Evolutionary conservation across 2,329 filamentous ascomycete species (phyloP).

Genomic region (Hypoxylon sp.): DNA sequence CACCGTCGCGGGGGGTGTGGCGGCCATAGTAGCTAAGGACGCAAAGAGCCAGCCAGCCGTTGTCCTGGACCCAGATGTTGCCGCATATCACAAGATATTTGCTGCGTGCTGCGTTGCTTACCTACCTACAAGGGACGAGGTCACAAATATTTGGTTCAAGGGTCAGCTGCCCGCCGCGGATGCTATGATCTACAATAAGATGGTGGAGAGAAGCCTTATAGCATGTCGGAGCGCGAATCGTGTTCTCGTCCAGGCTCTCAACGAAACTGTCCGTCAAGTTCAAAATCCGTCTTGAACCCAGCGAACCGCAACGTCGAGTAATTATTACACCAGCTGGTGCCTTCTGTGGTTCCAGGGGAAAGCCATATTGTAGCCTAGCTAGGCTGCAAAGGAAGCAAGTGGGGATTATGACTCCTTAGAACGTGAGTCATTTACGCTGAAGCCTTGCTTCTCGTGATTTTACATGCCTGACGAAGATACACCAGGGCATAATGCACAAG

Average conservation of each 20-base stretch:
- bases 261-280: slow-evolving; percentile 55
- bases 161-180: slow-evolving; percentile 70
- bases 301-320: background rate
- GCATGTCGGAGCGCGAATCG: slow-evolving; percentile 61
- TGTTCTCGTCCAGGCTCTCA: slow-evolving; percentile 59
- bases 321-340: background rate
- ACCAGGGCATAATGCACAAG: slow-evolving; percentile 6
- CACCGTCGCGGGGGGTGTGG: slow-evolving; percentile 89
- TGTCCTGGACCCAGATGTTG: slow-evolving; percentile 85
- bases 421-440: slow-evolving; percentile 1
- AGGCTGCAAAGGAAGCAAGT: slow-evolving; percentile 4
- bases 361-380: background rate
- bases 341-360: background rate
- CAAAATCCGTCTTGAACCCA: slow-evolving; percentile 49
- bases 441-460: slow-evolving; percentile 10
- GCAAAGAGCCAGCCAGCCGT: slow-evolving; percentile 60
- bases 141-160: slow-evolving; percentile 96
- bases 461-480: slow-evolving; percentile 2
- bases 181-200: slow-evolving; percentile 58
- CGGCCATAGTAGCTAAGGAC: slow-evolving; percentile 75
- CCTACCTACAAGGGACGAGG: slow-evolving; percentile 86
- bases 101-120: slow-evolving; percentile 94
- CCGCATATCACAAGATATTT: slow-evolving; percentile 82
- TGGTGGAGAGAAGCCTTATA: slow-evolving; percentile 60
- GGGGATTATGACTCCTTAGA: slow-evolving; percentile 1